These are phyloP conservation scores for Penicillium sp. DNA, from an alignment of 2,329 filamentous ascomycete genomes.

Conservation along the genomic window DNA sequence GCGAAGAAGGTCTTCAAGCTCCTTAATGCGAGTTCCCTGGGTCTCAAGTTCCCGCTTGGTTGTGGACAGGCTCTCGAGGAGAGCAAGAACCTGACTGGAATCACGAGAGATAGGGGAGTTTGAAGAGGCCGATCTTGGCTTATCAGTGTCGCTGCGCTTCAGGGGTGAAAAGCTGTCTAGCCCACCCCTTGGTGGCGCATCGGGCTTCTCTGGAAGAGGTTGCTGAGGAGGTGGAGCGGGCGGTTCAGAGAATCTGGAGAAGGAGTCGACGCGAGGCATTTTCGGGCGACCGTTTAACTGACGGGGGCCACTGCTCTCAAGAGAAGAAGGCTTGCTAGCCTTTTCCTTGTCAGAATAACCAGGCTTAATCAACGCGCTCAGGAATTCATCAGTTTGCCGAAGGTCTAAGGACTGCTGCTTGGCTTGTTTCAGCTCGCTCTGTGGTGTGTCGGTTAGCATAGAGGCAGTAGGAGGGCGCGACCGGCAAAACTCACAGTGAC, in stretches of 20 bases:
- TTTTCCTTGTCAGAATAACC: conserved; percentile 61
- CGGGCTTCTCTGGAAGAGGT: conserved; percentile 89
- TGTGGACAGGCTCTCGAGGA: conserved; percentile 81
- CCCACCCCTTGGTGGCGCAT: conserved; percentile 57
- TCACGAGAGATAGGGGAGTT: conserved; percentile 56
- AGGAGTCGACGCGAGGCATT: conserved; percentile 68
- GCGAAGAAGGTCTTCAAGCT: conserved; percentile 76
- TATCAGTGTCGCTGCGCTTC: conserved; percentile 76
- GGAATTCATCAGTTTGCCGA: conserved; percentile 77
- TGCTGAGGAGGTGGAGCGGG: conserved; percentile 92
- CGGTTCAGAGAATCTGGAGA: conserved; percentile 86
- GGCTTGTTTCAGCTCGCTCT: conserved; percentile 90
- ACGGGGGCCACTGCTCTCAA: conserved; percentile 47
- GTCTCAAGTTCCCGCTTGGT: conserved; percentile 85
- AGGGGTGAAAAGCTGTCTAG: conserved; percentile 58
- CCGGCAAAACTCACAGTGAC: conserved; percentile 64
- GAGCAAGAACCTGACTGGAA: conserved; percentile 75
- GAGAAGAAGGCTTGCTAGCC: conserved; percentile 50
- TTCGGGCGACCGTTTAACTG: conserved; percentile 53
- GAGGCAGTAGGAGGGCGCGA: too few relatives aligned
- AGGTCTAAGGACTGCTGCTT: conserved; percentile 87
- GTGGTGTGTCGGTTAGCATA: conserved; percentile 6
- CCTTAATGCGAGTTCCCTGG: conserved; percentile 77
- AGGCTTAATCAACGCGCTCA: conserved; percentile 74
- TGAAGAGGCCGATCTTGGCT: conserved; percentile 59